phyloP scores from a whole-genome alignment of 225 moss, liverwort and hornwort genomes.

The Lunularia cruciata region DNA sequence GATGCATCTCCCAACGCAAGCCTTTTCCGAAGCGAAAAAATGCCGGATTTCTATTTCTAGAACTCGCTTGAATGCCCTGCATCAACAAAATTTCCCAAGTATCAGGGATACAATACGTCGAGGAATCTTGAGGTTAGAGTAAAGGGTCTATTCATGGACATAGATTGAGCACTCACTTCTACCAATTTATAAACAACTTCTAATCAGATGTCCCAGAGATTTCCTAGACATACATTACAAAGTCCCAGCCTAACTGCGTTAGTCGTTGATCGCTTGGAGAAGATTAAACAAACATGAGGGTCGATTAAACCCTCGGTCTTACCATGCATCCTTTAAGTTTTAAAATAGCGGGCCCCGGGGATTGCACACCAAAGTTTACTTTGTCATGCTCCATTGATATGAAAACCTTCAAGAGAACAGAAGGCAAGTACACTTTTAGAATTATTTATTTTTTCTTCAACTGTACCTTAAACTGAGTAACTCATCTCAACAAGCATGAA shows the following conservation, averaged over 20 bases:
- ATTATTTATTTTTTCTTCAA: no score
- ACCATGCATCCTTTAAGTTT: slow-evolving; percentile 47
- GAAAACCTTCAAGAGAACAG: slow-evolving; percentile 39
- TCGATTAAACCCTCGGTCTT: slow-evolving; percentile 4
- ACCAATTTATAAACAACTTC: not conserved
- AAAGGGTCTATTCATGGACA: not conserved
- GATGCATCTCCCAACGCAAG: slow-evolving; percentile 51
- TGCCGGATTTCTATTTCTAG: slow-evolving; percentile 68
- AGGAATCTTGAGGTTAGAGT: not conserved
- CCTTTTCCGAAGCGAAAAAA: slow-evolving; percentile 77
- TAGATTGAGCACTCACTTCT: not conserved
- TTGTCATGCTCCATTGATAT: slow-evolving; percentile 54
- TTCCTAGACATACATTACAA: no score
- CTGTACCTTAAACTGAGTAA: no score
- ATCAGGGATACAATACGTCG: not conserved
- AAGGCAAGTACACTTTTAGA: no score
- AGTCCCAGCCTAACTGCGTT: no score
- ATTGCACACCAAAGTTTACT: slow-evolving; percentile 43
- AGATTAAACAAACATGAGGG: not conserved
- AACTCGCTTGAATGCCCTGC: slow-evolving; percentile 78
- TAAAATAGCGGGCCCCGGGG: slow-evolving; percentile 42
- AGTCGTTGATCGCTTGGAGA: not conserved
- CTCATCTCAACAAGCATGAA: no score
- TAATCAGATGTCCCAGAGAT: no score
- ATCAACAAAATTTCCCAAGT: not conserved